Percentiles rank a stretch among this genome's conserved stretches.
These are phyloP conservation scores for Triticum urartu DNA, from an alignment of 176 grass and related monocot genomes.

Conservation along the genomic window DNA sequence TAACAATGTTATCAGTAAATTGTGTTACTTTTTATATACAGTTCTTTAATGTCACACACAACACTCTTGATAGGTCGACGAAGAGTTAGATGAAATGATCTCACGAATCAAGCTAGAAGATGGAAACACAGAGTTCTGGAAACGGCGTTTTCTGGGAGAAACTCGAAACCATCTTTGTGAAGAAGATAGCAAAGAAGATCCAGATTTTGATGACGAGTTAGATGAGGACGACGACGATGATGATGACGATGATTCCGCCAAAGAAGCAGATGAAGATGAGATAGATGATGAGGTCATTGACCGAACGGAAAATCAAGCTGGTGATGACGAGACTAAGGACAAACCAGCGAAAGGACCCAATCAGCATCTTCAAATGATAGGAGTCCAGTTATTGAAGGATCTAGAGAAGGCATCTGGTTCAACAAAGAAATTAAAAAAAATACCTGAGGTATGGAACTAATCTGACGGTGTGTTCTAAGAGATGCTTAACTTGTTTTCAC, in stretches of 20 bases:
- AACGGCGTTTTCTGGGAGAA: slow-evolving; percentile 87
- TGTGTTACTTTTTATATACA: slow-evolving; percentile 11
- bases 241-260: slow-evolving; percentile 46
- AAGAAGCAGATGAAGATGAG: slow-evolving; percentile 79
- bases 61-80: slow-evolving; percentile 67
- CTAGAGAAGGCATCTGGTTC: slow-evolving; percentile 57
- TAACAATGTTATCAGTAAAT: slow-evolving; percentile 9
- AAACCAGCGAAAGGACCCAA: slow-evolving; percentile 60
- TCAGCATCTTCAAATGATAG: slow-evolving; percentile 85
- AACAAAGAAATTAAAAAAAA: slow-evolving; percentile 63
- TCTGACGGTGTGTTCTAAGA: neutral
- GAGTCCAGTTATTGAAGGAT: slow-evolving; percentile 85
- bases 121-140: slow-evolving; percentile 96
- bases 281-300: slow-evolving; percentile 75
- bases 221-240: slow-evolving; percentile 55
- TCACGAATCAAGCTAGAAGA: slow-evolving; percentile 90
- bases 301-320: slow-evolving; percentile 56
- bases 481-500: slow-evolving; percentile 13
- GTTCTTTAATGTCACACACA: neutral
- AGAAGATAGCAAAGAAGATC: slow-evolving; percentile 44
- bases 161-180: slow-evolving; percentile 61
- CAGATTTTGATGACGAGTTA: slow-evolving; percentile 49
- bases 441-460: slow-evolving; percentile 47
- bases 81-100: slow-evolving; percentile 80
- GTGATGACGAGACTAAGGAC: slow-evolving; percentile 61